These are phyloP conservation scores for Candida schatavii DNA, from an alignment of 805 yeast species.

Conservation along the genomic window DNA sequence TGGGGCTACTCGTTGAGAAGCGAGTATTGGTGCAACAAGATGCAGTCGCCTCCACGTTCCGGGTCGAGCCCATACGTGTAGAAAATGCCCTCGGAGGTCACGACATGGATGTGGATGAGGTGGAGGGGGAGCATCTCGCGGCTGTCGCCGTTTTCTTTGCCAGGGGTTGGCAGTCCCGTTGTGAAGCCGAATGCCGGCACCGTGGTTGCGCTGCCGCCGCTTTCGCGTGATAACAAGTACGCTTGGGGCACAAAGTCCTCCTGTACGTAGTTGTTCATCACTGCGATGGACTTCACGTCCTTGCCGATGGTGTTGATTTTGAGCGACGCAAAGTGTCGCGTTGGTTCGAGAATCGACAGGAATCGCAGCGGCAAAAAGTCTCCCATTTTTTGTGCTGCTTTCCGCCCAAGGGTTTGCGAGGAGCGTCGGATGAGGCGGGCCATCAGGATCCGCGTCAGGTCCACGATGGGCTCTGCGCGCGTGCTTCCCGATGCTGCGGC, in stretches of 20 bases:
- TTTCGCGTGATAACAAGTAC: constrained; percentile 17
- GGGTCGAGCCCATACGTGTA: constrained; percentile 80
- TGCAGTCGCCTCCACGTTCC: constrained; percentile 91
- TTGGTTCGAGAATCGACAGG: constrained; percentile 81
- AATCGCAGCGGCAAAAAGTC: constrained; percentile 80
- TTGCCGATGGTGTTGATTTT: constrained; percentile 50
- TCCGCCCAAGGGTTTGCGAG: constrained; percentile 72
- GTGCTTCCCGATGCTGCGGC: constrained; percentile 11
- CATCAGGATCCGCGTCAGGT: constrained; percentile 65
- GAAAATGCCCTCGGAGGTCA: constrained; percentile 77
- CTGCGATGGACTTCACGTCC: constrained; percentile 43
- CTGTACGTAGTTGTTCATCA: constrained; percentile 37
- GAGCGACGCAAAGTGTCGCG: constrained; percentile 86
- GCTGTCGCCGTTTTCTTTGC: constrained; percentile 3
- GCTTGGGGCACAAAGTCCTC: constrained; percentile 31
- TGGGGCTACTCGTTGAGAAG: constrained; percentile 35
- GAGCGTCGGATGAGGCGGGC: constrained; percentile 75
- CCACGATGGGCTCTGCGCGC: constrained; percentile 62
- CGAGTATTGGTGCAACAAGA: constrained; percentile 68
- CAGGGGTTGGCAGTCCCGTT: constrained; percentile 6
- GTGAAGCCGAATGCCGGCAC: neutral
- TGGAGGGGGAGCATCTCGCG: constrained; percentile 26
- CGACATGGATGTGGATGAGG: constrained; percentile 57
- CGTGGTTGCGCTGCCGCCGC: constrained; percentile 10
- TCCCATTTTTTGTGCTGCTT: constrained; percentile 86